Base-by-base conservation (phyloP, 1,139 yeast species). In the Chernovozyma aurita region DNA sequence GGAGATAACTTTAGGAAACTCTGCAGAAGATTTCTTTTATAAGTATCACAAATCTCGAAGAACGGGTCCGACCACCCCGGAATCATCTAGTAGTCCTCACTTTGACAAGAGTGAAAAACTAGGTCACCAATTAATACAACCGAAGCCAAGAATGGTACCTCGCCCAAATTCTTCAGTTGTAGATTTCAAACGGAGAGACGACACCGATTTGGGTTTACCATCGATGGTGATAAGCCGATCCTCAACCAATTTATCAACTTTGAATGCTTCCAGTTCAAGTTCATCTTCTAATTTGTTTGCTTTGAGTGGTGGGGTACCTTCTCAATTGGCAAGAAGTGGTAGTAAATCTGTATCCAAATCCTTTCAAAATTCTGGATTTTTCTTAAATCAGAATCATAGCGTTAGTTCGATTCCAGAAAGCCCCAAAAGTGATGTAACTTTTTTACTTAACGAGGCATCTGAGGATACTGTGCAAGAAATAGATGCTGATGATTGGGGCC, bases 201-300 rank as follows among this genome's bases (percentile, higher is more conserved):
- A 42, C 5, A 48, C 47, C 25, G 63, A 60, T 24, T 70, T 62
- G 27, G 71, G 72, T 1, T 48, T 61, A 21, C 66, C 73, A 0
- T 56, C 75, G 1, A 52, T 74, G 48, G 70, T 64, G 41, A 55
- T 71, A 24, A 70, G 63, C 39, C 52, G 76, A 33, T 52, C 72
- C 25, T 49, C 63, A 3, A 55, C 58, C 30, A 57, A 57, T 39
- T 47, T 62, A 34, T 28, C 52, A 2, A 40, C 45, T n/a, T 38
- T 51, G 22, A 40, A 43, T 17, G 29, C 42, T 12, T 36, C 40
- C 25, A 40, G 37, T 32, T 35, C 41, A 9, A 36, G 34, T 18
- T 12, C 30, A 5, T 9, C 20, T 13, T 5, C 30, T 8, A 28
- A 28, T 28, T 13, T 28, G 6, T 15, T 28, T 11, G 6, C 30